phyloP scores from a whole-genome alignment of 192 early-diverging fungal genomes.

The Umbelopsis vinacea region DNA sequence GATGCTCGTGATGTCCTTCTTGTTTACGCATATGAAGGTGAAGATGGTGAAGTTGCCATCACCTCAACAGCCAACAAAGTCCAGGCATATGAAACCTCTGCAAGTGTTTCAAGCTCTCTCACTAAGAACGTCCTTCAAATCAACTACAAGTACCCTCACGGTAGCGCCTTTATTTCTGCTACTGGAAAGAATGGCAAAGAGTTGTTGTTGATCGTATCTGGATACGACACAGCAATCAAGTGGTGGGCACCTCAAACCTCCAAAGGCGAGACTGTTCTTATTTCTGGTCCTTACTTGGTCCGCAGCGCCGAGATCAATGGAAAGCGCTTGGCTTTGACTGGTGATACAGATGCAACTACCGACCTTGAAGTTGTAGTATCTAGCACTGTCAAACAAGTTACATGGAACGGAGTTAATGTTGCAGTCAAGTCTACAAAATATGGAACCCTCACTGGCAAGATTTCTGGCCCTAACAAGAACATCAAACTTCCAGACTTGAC shows the following conservation, averaged over 20 bases:
- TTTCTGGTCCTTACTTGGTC: slow-evolving; percentile 24
- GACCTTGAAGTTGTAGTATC: slow-evolving; percentile 20
- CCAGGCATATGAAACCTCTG: not conserved
- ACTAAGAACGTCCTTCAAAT: not conserved
- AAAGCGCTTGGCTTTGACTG: not conserved
- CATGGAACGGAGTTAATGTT: slow-evolving; percentile 20
- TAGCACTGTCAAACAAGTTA: not conserved
- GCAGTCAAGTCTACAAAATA: slow-evolving; percentile 6
- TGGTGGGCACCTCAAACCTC: slow-evolving; percentile 19
- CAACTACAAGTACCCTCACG: slow-evolving; percentile 19
- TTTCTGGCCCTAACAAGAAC: not conserved
- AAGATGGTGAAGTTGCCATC: slow-evolving; percentile 24
- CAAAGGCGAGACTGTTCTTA: not conserved
- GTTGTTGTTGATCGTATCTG: slow-evolving; percentile 13
- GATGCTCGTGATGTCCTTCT: slow-evolving; percentile 14
- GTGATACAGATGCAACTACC: slow-evolving; percentile 19
- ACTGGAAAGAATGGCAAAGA: not conserved
- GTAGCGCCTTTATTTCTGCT: not conserved
- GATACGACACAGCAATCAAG: slow-evolving; percentile 12
- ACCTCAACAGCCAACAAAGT: slow-evolving; percentile 2
- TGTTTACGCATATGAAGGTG: slow-evolving; percentile 25
- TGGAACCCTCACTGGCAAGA: slow-evolving; percentile 7
- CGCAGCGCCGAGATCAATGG: slow-evolving; percentile 19
- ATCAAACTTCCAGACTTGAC: slow-evolving; percentile 19
- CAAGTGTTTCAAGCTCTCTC: not conserved